These are phyloP conservation scores for Pseudonitzschia pungens DNA, from an alignment of 108 stramenopile species.

Conservation along the genomic window DNA sequence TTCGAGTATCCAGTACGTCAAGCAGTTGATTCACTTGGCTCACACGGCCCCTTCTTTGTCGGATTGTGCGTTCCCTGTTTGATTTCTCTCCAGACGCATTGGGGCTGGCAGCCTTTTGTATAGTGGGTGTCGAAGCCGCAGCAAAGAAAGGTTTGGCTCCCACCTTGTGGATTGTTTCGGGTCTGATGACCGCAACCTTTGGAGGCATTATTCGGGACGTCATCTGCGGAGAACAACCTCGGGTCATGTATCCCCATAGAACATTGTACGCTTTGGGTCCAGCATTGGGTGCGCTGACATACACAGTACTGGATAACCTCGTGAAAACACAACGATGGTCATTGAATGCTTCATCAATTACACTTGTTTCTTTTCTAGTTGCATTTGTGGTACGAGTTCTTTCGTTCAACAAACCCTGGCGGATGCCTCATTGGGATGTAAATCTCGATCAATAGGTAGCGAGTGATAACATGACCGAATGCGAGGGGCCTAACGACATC, in stretches of 20 bases:
- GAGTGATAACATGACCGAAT: not conserved
- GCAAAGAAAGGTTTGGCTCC: slow-evolving; percentile 20
- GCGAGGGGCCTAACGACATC: not conserved
- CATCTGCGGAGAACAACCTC: slow-evolving; percentile 30
- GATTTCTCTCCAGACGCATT: slow-evolving; percentile 24
- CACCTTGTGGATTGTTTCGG: slow-evolving; percentile 27
- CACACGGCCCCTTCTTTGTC: not conserved
- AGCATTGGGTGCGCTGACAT: slow-evolving; percentile 15
- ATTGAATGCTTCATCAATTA: slow-evolving; percentile 2
- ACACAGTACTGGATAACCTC: slow-evolving; percentile 11
- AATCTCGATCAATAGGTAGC: not conserved
- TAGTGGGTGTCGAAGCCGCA: slow-evolving; percentile 31
- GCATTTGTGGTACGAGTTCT: slow-evolving; percentile 14
- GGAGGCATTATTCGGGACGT: slow-evolving; percentile 41
- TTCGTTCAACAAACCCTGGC: slow-evolving; percentile 21
- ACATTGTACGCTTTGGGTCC: slow-evolving; percentile 27
- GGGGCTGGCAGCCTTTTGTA: slow-evolving; percentile 37
- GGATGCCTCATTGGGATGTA: slow-evolving; percentile 28
- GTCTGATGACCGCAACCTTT: slow-evolving; percentile 32
- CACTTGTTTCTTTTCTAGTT: slow-evolving; percentile 19
- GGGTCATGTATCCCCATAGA: slow-evolving; percentile 32
- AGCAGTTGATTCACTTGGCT: not conserved
- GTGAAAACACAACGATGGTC: not conserved
- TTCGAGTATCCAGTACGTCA: not conserved
- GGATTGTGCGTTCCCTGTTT: not conserved